Evolutionary conservation across 148 eudicot genomes (phyloP).

Genomic region (Rhododendron vialii): DNA sequence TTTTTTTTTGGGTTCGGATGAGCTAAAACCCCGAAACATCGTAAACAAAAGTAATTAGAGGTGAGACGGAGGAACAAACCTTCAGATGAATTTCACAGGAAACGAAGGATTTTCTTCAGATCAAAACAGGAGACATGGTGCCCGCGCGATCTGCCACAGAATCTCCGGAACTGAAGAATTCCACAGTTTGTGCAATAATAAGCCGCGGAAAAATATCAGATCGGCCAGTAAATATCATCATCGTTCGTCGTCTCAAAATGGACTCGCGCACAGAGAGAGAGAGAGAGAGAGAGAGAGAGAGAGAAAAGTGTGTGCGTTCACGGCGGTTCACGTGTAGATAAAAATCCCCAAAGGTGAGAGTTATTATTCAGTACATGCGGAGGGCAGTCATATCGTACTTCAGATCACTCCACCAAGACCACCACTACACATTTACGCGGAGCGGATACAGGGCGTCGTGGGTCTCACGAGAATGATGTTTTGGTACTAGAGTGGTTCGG

Average conservation of each 20-base stretch:
- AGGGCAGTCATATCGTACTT: no score
- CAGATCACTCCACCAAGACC: no score
- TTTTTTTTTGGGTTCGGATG: neutral
- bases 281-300: neutral
- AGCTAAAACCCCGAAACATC: neutral
- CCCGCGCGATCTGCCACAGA: neutral
- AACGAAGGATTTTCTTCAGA: neutral
- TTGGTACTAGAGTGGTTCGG: no score
- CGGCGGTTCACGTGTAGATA: neutral
- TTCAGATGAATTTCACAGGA: neutral
- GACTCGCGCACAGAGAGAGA: no score
- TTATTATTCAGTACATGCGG: no score
- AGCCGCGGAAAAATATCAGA: neutral
- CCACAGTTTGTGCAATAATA: neutral
- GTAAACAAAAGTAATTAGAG: neutral
- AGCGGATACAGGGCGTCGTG: no score
- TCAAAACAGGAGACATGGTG: neutral
- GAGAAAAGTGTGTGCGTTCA: neutral
- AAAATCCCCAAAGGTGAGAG: neutral
- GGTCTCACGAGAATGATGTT: no score
- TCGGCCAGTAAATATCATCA: neutral
- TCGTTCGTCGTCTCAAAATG: neutral
- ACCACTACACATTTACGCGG: no score
- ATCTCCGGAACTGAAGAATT: neutral
- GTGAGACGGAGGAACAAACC: neutral